Base-by-base conservation (phyloP, 176 grass and related monocot genomes). In the Aegilops tauschii region DNA sequence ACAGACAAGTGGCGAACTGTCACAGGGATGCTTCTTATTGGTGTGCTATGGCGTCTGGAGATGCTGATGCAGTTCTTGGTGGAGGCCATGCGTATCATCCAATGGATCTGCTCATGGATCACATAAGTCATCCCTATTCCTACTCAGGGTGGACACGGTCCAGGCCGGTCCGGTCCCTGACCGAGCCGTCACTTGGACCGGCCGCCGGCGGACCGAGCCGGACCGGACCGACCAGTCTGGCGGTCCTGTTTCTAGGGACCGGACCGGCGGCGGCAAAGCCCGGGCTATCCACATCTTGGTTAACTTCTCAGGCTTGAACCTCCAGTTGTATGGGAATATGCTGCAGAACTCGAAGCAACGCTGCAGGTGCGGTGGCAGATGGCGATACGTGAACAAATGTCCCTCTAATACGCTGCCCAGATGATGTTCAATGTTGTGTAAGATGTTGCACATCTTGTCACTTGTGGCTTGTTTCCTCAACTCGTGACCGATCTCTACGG, bases 311-410 rank as follows among this genome's bases (percentile, higher is more conserved):
- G 0, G 21, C 37, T 80, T 1, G 14, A 80, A 80, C 13, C 3
- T 10, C 36, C 77, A 65, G 0, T 17, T 42, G 3, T 18, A 4
- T 1, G 77, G 77, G n/a, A 80, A 80, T 42, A 80, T 63, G 59
- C 77, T 80, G 77, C 77, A 80, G n/a, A 80, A 42, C 2, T 12
- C 12, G 1, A 80, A 80, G n/a, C 77, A 80, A 18, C 77, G 77
- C 59, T 80, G 34, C 1, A 80, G 35, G 21, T 42, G 59, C 3
- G 77, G 58, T 6, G 35, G 35, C 13, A 80, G 20, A 8, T 42
- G 34, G 0, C 3, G 35, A 16, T 42, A 80, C 6, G 56, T 64
- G 12, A 7, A 80, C 6, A 64, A 0, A 28, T 80, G 77, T 12
- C 1, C 0, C 3, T 9, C 9, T 0, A 2, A 17, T 3, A 76